Conservation (phyloP, 2,329 filamentous ascomycete species). For the Acephala macrosclerotiorum region DNA sequence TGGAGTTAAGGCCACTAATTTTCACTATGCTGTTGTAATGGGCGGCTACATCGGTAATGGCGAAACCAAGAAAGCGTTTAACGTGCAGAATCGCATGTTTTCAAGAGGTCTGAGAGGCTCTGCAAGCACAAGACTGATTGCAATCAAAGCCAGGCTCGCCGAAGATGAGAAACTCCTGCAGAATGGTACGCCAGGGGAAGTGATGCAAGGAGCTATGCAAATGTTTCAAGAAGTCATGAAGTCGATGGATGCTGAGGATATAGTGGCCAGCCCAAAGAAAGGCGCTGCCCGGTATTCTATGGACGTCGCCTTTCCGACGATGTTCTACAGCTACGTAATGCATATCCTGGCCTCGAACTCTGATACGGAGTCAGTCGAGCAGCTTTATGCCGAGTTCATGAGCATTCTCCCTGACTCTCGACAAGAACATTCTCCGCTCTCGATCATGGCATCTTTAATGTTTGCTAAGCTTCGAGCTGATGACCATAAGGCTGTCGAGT, state of each 20-base stretch:
- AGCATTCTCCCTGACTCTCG: conserved; percentile 47
- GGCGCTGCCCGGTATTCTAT: conserved; percentile 31
- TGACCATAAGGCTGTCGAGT: conserved; percentile 65
- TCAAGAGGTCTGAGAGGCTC: conserved; percentile 47
- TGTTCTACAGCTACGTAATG: conserved; percentile 62
- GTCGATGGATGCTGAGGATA: conserved; percentile 38
- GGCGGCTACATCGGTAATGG: conserved; percentile 51
- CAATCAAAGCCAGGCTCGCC: conserved; percentile 44
- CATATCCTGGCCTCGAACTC: conserved; percentile 58
- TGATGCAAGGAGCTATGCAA: conserved; percentile 38
- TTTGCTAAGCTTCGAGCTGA: conserved; percentile 63
- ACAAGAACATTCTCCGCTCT: conserved; percentile 53
- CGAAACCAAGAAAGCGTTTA: conserved; percentile 54
- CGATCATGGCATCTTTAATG: conserved; percentile 73
- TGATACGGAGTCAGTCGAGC: conserved; percentile 56
- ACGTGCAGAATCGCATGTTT: conserved; percentile 55
- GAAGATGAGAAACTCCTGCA: conserved; percentile 32
- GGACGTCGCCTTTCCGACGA: conserved; percentile 39
- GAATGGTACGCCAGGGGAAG: conserved; percentile 26
- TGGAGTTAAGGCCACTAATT: conserved; percentile 51
- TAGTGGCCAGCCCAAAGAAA: conserved; percentile 37
- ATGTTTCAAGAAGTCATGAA: conserved; percentile 37
- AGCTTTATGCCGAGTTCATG: conserved; percentile 63
- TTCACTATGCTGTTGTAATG: conserved; percentile 62
- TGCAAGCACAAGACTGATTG: conserved; percentile 51